Evolutionary conservation across 345 rosid genomes (phyloP).

Genomic region (Viola odorata): DNA sequence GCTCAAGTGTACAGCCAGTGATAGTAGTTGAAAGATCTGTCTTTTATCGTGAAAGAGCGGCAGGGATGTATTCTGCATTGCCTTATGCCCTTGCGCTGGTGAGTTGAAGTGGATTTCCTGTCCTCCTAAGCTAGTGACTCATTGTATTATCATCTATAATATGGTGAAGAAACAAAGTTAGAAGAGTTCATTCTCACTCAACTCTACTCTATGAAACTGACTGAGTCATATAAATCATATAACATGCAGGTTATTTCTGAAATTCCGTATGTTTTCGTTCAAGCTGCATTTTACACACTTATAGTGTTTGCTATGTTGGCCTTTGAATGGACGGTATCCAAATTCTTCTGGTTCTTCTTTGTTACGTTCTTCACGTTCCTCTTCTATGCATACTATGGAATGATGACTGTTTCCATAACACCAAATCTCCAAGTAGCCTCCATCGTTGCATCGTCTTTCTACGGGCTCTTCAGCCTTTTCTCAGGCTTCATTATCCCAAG

Average conservation of each 20-base stretch:
- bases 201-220: not conserved
- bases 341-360: constrained; percentile 19
- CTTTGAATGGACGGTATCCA: constrained; percentile 11
- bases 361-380: constrained; percentile 13
- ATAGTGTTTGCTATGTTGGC: constrained; percentile 5
- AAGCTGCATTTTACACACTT: not conserved
- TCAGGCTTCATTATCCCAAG: constrained; percentile 22
- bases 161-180: not conserved
- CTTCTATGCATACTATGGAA: constrained; percentile 19
- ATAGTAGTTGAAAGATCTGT: too few species aligned
- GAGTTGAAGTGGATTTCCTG: too few species aligned
- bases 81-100: too few species aligned
- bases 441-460: constrained; percentile 8
- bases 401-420: constrained; percentile 15
- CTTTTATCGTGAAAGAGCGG: too few species aligned
- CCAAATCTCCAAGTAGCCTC: constrained; percentile 8
- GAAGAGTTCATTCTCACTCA: not conserved
- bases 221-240: not conserved
- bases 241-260: constrained; percentile 11
- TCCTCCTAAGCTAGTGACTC: too few species aligned
- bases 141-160: too few species aligned
- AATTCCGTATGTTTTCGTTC: constrained; percentile 14
- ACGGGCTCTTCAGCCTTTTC: constrained; percentile 16
- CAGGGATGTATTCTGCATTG: too few species aligned
- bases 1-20: too few species aligned